Base-by-base conservation (phyloP, 805 yeast genomes). In the Candida ficus region DNA sequence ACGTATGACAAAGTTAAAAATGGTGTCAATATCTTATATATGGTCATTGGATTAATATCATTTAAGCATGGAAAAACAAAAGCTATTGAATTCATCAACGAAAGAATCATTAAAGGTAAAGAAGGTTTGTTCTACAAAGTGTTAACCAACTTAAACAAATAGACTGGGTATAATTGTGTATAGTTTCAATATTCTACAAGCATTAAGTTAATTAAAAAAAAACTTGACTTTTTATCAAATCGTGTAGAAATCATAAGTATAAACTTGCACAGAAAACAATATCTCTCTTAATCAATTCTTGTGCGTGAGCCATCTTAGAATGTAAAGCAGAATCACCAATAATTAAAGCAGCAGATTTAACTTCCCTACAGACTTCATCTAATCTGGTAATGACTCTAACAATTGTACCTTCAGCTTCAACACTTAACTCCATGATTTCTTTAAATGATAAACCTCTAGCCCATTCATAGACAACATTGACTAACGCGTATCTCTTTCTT, bases 381-480 rank as follows among this genome's bases (percentile, higher is more conserved):
- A 93, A 65, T 53, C 97, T 75, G 1, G 95, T 88, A 34, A 93
- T 91, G 5, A 93, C 98, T 56, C 99, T 75, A 18, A 93, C 99
- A 56, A 93, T 93, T 0, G 96, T 86, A 31, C 99, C 99, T 63
- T 93, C 99, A 28, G 88, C 90, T 53, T 90, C 95, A 16, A 79
- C 80, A 43, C 96, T 86, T 48, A 88, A 73, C 44, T 78, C 82
- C 83, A 90, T 93, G 48, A 93, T 91, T 43, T 88, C 95, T 48
- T 83, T 83, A 67, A 93, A 93, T 0, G 95, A 74, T 71, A 82
- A 73, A 2, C 99, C 99, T 49, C 95, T 73, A 1, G 98, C 96
- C 99, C 99, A 93, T 63, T 93, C 97, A 60, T 91, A 93, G 5
- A 91, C 96, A 11, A 88, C 96, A 58, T 89, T 91, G 63, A 88